Percentiles rank a stretch among this genome's conserved stretches.
phyloP scores from a whole-genome alignment of 139 green algal genomes.

The Micractinium conductrix region DNA sequence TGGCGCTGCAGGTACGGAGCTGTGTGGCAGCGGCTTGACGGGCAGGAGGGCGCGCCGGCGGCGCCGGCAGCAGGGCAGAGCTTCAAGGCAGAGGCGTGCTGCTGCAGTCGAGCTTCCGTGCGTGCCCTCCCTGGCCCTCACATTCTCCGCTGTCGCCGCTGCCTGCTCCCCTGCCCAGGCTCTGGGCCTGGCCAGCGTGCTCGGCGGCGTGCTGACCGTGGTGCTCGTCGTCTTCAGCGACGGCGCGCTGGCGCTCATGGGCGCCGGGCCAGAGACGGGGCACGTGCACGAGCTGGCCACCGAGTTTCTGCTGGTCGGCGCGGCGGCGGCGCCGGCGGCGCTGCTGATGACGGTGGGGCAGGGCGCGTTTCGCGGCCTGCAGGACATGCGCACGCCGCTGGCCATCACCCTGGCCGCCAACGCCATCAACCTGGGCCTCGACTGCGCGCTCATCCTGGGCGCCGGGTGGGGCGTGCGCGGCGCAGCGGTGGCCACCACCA shows the following conservation, averaged over 20 bases:
- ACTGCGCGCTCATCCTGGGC: constrained; percentile 50
- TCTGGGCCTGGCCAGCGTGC: constrained; percentile 42
- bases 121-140: neutral
- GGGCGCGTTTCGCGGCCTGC: constrained; percentile 75
- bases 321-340: constrained; percentile 67
- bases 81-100: too few relatives aligned
- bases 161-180: constrained; percentile 40
- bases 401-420: constrained; percentile 68
- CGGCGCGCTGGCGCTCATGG: constrained; percentile 61
- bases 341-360: constrained; percentile 69
- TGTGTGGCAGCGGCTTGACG: neutral
- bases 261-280: constrained; percentile 44
- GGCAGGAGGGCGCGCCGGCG: too few relatives aligned
- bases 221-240: constrained; percentile 40
- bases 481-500: constrained; percentile 60
- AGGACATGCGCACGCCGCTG: constrained; percentile 81
- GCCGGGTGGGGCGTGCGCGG: constrained; percentile 58
- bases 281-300: constrained; percentile 47
- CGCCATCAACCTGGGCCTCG: constrained; percentile 70
- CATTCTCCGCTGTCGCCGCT: neutral
- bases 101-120: neutral
- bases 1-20: constrained; percentile 23
- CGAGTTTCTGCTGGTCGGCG: constrained; percentile 58
- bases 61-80: too few relatives aligned
- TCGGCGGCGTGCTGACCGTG: constrained; percentile 49